Percentiles rank a stretch among this genome's conserved stretches.
Evolutionary conservation across 2,329 filamentous ascomycete genomes (phyloP).

Genomic region (Fusarium armeniacum): DNA sequence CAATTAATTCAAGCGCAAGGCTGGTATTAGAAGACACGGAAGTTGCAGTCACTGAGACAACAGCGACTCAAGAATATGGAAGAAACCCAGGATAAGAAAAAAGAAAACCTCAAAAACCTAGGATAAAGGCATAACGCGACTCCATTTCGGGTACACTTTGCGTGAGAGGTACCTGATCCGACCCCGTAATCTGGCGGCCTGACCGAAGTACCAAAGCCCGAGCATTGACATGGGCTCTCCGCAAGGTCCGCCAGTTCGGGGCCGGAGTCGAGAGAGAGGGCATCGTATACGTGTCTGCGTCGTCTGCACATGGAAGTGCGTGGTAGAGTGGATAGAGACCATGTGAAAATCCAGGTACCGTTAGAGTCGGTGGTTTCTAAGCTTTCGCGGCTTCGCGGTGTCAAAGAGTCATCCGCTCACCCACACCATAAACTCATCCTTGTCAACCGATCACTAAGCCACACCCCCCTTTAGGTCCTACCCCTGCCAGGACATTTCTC

Average conservation of each 20-base stretch:
- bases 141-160: conserved; percentile 34
- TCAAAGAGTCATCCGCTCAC: conserved; percentile 40
- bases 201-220: conserved; percentile 39
- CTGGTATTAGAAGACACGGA: neutral
- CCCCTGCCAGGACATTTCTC: conserved; percentile 32
- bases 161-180: conserved; percentile 29
- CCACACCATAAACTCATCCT: conserved; percentile 11
- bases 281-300: conserved; percentile 7
- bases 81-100: conserved; percentile 23
- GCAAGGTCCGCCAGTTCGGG: conserved; percentile 25
- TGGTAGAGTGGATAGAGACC: neutral
- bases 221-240: conserved; percentile 36
- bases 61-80: conserved; percentile 4
- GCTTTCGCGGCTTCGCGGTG: conserved; percentile 44
- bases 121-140: conserved; percentile 20
- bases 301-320: conserved; percentile 9
- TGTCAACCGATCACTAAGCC: conserved; percentile 37
- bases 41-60: conserved; percentile 22
- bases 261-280: conserved; percentile 4
- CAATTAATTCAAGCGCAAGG: neutral
- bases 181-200: conserved; percentile 18
- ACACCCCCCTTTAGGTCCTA: conserved; percentile 31
- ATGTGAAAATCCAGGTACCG: conserved; percentile 35
- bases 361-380: conserved; percentile 33
- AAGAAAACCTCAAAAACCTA: conserved; percentile 8